These are phyloP conservation scores for Colletotrichum lupini DNA, from an alignment of 2,329 filamentous ascomycete species.

Conservation along the genomic window DNA sequence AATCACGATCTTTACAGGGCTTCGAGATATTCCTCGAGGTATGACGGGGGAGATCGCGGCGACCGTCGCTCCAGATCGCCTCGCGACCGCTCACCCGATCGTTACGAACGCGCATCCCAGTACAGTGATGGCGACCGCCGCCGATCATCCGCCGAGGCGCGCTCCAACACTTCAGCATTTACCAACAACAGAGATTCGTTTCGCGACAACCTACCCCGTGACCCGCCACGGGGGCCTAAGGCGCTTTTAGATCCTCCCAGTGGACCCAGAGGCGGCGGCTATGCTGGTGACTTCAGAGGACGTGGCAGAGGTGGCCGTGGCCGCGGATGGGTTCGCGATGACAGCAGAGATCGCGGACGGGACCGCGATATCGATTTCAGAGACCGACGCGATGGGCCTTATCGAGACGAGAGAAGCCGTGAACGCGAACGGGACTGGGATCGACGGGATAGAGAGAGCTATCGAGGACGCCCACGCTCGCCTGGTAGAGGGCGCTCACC, in stretches of 20 bases:
- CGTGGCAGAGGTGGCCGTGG: slow-evolving; percentile 65
- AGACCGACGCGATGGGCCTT: slow-evolving; percentile 56
- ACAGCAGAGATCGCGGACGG: slow-evolving; percentile 69
- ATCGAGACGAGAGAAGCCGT: slow-evolving; percentile 68
- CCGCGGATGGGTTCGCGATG: slow-evolving; percentile 69
- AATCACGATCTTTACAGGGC: slow-evolving; percentile 50
- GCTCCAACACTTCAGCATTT: slow-evolving; percentile 69
- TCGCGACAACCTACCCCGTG: slow-evolving; percentile 59
- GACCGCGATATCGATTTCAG: slow-evolving; percentile 71
- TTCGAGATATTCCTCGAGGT: slow-evolving; percentile 68
- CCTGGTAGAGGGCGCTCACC: slow-evolving; percentile 74
- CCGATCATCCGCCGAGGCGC: slow-evolving; percentile 70
- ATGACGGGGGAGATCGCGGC: slow-evolving; percentile 66
- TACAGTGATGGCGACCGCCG: slow-evolving; percentile 76
- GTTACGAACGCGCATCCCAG: slow-evolving; percentile 67
- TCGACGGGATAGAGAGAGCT: slow-evolving; percentile 57
- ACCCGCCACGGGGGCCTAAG: slow-evolving; percentile 85
- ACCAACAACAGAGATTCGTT: slow-evolving; percentile 69
- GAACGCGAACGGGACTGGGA: slow-evolving; percentile 68
- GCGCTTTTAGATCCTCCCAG: slow-evolving; percentile 78
- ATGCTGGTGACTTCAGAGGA: slow-evolving; percentile 69
- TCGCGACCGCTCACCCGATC: slow-evolving; percentile 76
- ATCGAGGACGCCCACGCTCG: slow-evolving; percentile 70
- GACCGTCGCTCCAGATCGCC: slow-evolving; percentile 73
- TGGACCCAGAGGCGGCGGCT: slow-evolving; percentile 75